Evolutionary conservation across 2,329 filamentous ascomycete species (phyloP), one percentile per base, ranked within the genome.

Genomic region (Tolypocladium inflatum): DNA sequence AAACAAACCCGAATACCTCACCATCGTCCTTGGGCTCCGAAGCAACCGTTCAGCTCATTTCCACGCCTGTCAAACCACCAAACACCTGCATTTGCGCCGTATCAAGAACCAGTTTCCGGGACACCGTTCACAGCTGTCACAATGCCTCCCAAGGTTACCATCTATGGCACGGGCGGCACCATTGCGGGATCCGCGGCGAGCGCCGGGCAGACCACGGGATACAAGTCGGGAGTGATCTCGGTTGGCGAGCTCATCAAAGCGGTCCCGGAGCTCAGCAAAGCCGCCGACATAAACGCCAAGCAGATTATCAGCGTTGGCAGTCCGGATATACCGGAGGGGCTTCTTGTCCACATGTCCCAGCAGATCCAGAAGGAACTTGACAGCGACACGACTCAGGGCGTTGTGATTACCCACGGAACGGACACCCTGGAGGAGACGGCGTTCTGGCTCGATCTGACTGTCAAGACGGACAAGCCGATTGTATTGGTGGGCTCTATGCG

Each of bases 401-500:
- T 79, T 8, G 80, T 86, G 7, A 72, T 88, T 56, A 86, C 84
- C 0, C 84, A 87, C 63, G 84, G 85, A 54, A 87, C 85, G 10
- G 85, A 88, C 64, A 85, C 82, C 0, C 73, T 87, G 1, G 84
- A 86, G 64, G 84, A 87, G 68, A 80, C 80, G 0, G 80, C 83
- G 10, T 86, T 86, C 72, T 86, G 85, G 71, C 71, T 87, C 10
- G 80, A 86, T 61, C 70, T 81, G 4, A 83, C 81, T 0, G 67
- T 85, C 39, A 78, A 78, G 62, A 81, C 77, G 50, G 74, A 74
- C 37, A 86, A 86, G 67, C 83, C 84, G 0, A 75, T 87, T 6
- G 76, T 86, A 4, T 65, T 83, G 30, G 83, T 84, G 2, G 84
- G 83, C 6, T 78, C 84, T 21, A 87, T 87, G 84, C 75, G 84